phyloP scores from a whole-genome alignment of 371 early-diverging fungal species.

The Zopfochytrium polystomum region DNA sequence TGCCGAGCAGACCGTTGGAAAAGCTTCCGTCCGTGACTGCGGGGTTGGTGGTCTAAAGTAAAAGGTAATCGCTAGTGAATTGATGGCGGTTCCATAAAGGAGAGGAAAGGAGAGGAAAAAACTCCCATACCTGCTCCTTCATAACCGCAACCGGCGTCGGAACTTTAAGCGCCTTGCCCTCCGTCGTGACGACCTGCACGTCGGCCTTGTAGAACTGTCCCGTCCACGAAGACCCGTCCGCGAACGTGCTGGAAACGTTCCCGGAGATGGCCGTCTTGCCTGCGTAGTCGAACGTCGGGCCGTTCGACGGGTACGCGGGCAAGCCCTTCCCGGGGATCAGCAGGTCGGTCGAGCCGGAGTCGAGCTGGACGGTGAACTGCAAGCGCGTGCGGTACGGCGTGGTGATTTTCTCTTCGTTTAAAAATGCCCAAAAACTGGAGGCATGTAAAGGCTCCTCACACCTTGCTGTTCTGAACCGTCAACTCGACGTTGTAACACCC shows the following conservation, averaged over 20 bases:
- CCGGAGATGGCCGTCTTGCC: background rate
- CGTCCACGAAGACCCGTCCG: slow-evolving; percentile 15
- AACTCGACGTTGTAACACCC: no score
- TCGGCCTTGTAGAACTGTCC: slow-evolving; percentile 10
- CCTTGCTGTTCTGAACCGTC: no score
- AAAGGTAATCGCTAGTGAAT: no score
- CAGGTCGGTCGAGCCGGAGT: slow-evolving; percentile 19
- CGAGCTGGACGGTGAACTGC: slow-evolving; percentile 1
- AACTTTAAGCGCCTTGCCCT: slow-evolving; percentile 2
- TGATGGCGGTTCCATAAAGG: background rate
- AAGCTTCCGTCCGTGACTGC: slow-evolving; percentile 9
- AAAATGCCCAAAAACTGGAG: no score
- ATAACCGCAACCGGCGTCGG: slow-evolving; percentile 18
- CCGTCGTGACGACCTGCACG: slow-evolving; percentile 4
- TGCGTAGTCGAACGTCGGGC: background rate
- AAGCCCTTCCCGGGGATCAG: slow-evolving; percentile 12
- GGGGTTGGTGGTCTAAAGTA: slow-evolving; percentile 2
- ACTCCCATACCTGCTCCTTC: background rate
- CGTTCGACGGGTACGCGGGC: background rate
- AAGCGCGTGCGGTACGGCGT: no score
- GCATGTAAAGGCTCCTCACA: no score
- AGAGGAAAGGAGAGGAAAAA: background rate
- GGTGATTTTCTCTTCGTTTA: no score
- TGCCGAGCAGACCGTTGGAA: slow-evolving; percentile 17
- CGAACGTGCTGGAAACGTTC: slow-evolving; percentile 6